phyloP scores from a whole-genome alignment of 75 land plant genomes.

The Sequoiadendron giganteum region DNA sequence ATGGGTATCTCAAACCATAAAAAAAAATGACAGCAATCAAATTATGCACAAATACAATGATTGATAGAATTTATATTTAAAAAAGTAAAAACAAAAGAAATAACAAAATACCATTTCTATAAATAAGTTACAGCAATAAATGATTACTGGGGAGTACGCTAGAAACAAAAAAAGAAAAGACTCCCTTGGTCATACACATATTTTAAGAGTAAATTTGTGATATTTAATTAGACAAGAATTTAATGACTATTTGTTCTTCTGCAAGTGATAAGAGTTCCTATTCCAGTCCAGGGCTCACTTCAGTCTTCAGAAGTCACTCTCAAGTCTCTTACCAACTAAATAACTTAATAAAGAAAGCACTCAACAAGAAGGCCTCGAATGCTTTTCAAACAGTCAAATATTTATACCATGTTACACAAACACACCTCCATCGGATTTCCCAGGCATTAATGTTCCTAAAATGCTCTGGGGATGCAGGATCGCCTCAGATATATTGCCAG shows the following conservation, averaged over 20 bases:
- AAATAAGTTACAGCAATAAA: neutral
- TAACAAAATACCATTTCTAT: neutral
- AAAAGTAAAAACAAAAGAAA: neutral
- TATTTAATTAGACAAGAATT: neutral
- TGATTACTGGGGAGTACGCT: neutral
- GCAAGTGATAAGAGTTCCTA: neutral
- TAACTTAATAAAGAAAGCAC: neutral
- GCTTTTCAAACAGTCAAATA: neutral
- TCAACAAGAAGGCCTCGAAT: neutral
- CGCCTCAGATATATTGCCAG: too few species aligned
- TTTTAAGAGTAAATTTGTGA: neutral
- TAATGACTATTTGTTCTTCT: neutral
- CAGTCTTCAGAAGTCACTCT: neutral
- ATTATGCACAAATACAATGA: neutral
- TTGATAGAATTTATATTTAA: neutral
- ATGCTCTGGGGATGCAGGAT: too few species aligned
- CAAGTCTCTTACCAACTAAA: neutral
- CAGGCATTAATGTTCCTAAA: too few species aligned
- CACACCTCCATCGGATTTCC: too few species aligned
- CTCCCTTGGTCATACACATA: neutral
- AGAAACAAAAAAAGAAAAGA: neutral
- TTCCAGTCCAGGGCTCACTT: neutral
- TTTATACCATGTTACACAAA: neutral
- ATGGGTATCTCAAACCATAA: neutral
- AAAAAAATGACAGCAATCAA: neutral